A percentile compares a stretch with the other conserved stretches of the same genome.
Evolutionary conservation across 1,284 basidiomycete genomes (phyloP).

Genomic region (Tilletia caries): DNA sequence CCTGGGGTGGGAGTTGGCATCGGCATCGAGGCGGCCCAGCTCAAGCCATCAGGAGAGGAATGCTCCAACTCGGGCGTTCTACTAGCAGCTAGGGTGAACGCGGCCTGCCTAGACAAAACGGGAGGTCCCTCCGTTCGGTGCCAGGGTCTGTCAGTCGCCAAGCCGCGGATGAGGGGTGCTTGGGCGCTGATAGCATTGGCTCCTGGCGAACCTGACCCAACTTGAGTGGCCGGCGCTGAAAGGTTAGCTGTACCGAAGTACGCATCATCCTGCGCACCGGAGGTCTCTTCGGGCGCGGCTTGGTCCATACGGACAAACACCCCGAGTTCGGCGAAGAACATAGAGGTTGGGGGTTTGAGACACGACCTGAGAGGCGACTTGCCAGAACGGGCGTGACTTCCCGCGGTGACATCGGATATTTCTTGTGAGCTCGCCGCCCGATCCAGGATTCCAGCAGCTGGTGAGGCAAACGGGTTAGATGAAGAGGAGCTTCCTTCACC

Average conservation of each 20-base stretch:
- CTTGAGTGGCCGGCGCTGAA: too few species aligned
- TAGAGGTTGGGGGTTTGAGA: not conserved
- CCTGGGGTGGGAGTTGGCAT: not conserved
- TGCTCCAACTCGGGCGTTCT: not conserved
- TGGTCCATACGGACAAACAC: slow-evolving; percentile 1
- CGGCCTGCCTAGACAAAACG: not conserved
- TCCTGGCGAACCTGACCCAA: too few species aligned
- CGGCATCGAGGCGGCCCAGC: not conserved
- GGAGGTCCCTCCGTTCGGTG: slow-evolving; percentile 6
- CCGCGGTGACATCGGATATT: not conserved
- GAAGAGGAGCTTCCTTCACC: not conserved
- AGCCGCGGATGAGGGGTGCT: not conserved
- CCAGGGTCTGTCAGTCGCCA: slow-evolving; percentile 1
- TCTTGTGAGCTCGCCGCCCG: not conserved
- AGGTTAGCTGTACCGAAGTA: too few species aligned
- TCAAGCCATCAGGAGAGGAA: not conserved
- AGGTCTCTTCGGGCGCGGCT: too few species aligned
- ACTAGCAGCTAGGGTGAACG: not conserved
- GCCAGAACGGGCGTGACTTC: not conserved
- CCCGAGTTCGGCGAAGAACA: slow-evolving; percentile 8
- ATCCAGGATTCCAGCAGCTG: not conserved
- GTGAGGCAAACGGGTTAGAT: not conserved
- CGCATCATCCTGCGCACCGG: too few species aligned
- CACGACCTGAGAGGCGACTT: not conserved
- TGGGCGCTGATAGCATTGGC: not conserved